Evolutionary conservation across 1,139 yeast species (phyloP), one percentile per base, ranked within the genome.

Genomic region (Scheffersomyces parashehatae): DNA sequence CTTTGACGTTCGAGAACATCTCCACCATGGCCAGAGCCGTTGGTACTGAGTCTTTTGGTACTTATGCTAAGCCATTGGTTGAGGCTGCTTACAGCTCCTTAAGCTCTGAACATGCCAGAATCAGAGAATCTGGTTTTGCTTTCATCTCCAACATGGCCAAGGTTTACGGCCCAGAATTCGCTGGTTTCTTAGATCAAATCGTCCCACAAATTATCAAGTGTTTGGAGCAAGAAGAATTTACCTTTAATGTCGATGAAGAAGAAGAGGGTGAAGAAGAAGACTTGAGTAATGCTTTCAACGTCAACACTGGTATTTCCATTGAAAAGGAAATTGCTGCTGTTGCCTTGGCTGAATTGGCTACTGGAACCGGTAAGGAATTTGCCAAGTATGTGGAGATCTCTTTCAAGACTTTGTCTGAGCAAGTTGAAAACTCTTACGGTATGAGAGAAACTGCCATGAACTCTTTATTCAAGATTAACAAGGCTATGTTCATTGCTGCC

Each of bases 271-370:
- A 64, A 12, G 82, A 74, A 43, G 83, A 81, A 48, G 91, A 85
- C 42, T 65, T 84, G 52, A 82, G 79, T 47, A 83, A 84, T 58
- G 85, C 85, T 53, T 77, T 88, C 62, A 85, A 88, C 55, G 91
- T 91, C 53, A 90, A 90, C 75, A 87, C 97, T 41, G 98, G 97
- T 73, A 83, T 93, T 59, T 89, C 97, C 52, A 86, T 88, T 59
- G 99, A 93, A 73, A 93, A 93, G 73, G 99, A 93, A 73, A 90
- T 88, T 57, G 97, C 97, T n/a, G 80, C 95, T 38, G 95, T 91
- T 60, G 95, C 97, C 16, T 73, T 93, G 56, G 85, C 90, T 38
- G 97, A 93, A 60, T 79, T 93, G 61, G 96, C 97, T 49, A 68
- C 79, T 48, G 96, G 96, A 53, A 85, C 96, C 41, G 89, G 90